These are phyloP conservation scores for Cyclotella baltica DNA, from an alignment of 108 stramenopile species.

Conservation along the genomic window DNA sequence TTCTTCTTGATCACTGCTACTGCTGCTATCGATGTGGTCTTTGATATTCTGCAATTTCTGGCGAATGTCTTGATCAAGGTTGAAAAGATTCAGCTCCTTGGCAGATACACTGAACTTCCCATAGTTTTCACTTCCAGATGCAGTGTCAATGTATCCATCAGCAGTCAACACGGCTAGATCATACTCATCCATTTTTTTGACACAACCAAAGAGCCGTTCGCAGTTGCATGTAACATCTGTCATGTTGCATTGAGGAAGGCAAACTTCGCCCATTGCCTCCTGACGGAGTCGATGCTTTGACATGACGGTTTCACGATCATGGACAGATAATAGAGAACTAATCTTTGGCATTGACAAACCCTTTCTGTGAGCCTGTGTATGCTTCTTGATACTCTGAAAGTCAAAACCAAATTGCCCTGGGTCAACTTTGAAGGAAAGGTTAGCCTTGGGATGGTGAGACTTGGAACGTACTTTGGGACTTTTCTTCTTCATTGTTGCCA, in stretches of 20 bases:
- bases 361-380: neutral
- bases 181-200: slow-evolving; percentile 2
- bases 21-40: neutral
- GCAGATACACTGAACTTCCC: neutral
- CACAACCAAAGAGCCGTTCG: neutral
- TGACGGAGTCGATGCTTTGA: neutral
- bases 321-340: neutral
- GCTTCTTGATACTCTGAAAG: neutral
- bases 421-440: neutral
- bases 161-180: neutral
- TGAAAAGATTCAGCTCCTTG: neutral
- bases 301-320: neutral
- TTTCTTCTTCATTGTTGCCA: neutral
- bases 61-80: neutral
- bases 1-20: neutral
- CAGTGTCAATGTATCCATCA: neutral
- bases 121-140: neutral
- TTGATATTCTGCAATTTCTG: neutral
- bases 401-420: neutral
- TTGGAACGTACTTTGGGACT: neutral
- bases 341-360: neutral
- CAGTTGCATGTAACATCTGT: neutral
- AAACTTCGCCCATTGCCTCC: neutral
- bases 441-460: neutral
- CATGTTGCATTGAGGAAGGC: neutral